Evolutionary conservation across 2,329 filamentous ascomycete genomes (phyloP), one percentile per base, ranked within the genome.

Genomic region (Curvularia sp.): DNA sequence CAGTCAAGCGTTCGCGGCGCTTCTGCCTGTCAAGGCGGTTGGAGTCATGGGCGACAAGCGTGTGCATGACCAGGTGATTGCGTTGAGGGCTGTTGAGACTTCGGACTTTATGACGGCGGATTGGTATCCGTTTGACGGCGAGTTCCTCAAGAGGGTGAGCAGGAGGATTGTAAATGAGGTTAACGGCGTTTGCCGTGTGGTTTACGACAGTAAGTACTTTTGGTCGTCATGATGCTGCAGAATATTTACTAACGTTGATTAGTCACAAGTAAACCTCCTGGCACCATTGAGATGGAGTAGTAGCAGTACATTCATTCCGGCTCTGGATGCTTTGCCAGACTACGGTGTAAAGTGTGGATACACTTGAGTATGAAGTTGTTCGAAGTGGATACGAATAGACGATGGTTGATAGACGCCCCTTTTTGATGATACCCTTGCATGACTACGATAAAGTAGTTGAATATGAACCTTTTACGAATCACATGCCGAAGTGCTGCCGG

Each of bases 101-200:
- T 82, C 80, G 3, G 87, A 91, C 65, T 91, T 91, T 76, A 93
- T 93, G 91, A 91, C 84, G 2, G 89, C 89, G 23, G 85, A 91
- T 73, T 84, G 85, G 60, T 93, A 85, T 76, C 81, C 86, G 52
- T 91, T 92, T 69, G 80, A 84, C 53, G 83, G 84, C 64, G 80
- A 82, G 19, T 87, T 93, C 71, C 80, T 94, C 61, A 85, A 86
- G 77, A 80, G 80, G 58, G 87, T 93, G 30, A 84, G 83, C 45
- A 84, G 82, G 13, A 81, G 88, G 59, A 93, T 93, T 69, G 85
- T 90, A 58, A 94, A 92, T 70, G 87, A 92, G 77, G 89, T 93
- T 1, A 81, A 89, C 42, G 90, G 90, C 10, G 86, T 93, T 18
- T 86, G 86, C 66, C 81, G 89, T 36, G 90, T 93, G 36, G 81